Evolutionary conservation across 345 rosid species (phyloP).

Genomic region (Boechera divaricarpa): DNA sequence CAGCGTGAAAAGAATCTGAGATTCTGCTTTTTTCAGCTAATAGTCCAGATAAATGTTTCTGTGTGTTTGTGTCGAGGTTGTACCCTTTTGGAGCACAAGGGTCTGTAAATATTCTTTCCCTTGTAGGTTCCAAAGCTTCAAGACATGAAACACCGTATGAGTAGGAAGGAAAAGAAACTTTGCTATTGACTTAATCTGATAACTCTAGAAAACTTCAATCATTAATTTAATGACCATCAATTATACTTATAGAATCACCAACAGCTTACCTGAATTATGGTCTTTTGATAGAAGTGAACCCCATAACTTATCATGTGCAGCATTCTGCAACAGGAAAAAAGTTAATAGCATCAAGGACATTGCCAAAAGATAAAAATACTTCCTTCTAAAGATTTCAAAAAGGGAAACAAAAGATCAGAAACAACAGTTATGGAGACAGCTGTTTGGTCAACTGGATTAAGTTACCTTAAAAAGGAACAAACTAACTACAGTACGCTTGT

Average conservation of each 20-base stretch:
- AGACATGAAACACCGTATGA: constrained; percentile 15
- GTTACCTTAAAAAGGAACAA: background rate
- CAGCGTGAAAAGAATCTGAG: constrained; percentile 55
- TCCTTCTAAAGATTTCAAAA: background rate
- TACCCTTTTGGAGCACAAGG: constrained; percentile 96
- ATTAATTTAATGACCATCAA: background rate
- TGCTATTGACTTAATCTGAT: background rate
- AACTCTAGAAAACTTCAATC: background rate
- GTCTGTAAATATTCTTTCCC: constrained; percentile 51
- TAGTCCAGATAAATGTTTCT: constrained; percentile 57
- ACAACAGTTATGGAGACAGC: background rate
- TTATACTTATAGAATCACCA: background rate
- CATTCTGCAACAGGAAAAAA: constrained; percentile 64
- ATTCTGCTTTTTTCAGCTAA: constrained; percentile 49
- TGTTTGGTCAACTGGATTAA: background rate
- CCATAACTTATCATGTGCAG: constrained; percentile 79
- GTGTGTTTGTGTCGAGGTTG: constrained; percentile 44
- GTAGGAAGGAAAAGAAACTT: background rate
- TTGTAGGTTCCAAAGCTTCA: constrained; percentile 57
- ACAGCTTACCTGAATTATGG: constrained; percentile 52
- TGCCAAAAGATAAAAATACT: constrained; percentile 5
- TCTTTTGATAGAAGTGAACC: constrained; percentile 62
- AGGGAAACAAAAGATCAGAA: background rate
- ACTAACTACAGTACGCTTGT: constrained; percentile 7
- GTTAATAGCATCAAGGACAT: constrained; percentile 32